Conservation (phyloP, 805 yeast species). For the Candida sakaeoensis region DNA sequence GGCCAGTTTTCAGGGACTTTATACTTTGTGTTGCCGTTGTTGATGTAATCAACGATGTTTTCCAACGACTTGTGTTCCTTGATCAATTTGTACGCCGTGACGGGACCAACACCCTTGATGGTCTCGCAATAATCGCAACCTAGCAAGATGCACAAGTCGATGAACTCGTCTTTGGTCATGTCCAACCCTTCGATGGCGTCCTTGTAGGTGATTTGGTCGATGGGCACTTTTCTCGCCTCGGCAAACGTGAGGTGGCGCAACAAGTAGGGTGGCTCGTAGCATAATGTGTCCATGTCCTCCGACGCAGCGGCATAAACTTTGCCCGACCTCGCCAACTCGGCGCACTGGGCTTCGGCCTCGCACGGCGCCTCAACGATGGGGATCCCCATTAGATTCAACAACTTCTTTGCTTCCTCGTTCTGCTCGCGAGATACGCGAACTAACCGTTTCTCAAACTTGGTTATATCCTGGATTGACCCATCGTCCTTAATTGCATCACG, state of each 20-base stretch:
- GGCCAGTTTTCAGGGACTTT: slow-evolving; percentile 96
- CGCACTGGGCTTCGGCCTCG: slow-evolving; percentile 99
- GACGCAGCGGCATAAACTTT: slow-evolving; percentile 97
- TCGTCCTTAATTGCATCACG: slow-evolving; percentile 74
- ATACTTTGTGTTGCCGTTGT: slow-evolving; percentile 57
- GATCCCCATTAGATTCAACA: slow-evolving; percentile 87
- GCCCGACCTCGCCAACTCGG: slow-evolving; percentile 82
- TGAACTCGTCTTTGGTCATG: slow-evolving; percentile 68
- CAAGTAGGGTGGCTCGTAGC: slow-evolving; percentile 81
- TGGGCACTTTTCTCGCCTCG: slow-evolving; percentile 89
- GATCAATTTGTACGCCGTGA: slow-evolving; percentile 84
- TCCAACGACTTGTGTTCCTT: slow-evolving; percentile 83
- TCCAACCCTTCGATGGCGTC: slow-evolving; percentile 74
- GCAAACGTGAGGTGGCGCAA: slow-evolving; percentile 90
- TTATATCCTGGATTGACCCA: slow-evolving; percentile 73
- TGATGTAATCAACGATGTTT: slow-evolving; percentile 63
- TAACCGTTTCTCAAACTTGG: slow-evolving; percentile 77
- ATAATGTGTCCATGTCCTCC: slow-evolving; percentile 97
- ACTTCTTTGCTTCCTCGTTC: slow-evolving; percentile 85
- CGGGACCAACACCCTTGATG: slow-evolving; percentile 93
- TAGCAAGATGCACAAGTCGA: slow-evolving; percentile 86
- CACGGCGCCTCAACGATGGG: slow-evolving; percentile 94
- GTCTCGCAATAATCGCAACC: slow-evolving; percentile 99
- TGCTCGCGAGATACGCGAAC: slow-evolving; percentile 88
- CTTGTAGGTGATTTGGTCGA: slow-evolving; percentile 71